A percentile compares a stretch with the other conserved stretches of the same genome.
Conservation (phyloP, 441 rosid species). For the Brassica balearica region DNA sequence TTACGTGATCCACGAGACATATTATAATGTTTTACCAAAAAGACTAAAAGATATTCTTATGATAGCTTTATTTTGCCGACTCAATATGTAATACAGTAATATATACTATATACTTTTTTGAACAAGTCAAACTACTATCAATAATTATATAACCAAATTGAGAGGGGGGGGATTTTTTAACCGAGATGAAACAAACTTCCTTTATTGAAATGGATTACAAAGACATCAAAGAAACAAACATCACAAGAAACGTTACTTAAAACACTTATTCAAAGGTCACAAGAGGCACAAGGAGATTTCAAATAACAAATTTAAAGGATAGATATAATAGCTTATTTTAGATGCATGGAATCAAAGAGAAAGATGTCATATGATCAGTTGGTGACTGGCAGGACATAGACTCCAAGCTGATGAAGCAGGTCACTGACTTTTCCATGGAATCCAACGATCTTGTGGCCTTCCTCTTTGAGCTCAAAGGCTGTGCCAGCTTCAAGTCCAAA, state of each 20-base stretch:
- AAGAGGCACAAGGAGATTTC: neutral
- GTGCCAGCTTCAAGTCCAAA: conserved; percentile 43
- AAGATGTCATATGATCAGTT: conserved; percentile 25
- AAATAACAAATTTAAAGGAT: neutral
- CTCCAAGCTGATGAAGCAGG: conserved; percentile 37
- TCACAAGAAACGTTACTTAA: neutral
- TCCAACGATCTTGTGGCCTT: conserved; percentile 36
- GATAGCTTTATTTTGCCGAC: no score
- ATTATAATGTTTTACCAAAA: no score
- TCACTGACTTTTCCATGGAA: conserved; percentile 41
- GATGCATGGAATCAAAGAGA: neutral
- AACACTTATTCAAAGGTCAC: conserved; percentile 10
- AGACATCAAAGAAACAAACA: conserved; percentile 2
- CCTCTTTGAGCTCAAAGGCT: conserved; percentile 8
- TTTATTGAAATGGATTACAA: conserved; percentile 12
- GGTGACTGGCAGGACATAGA: conserved; percentile 33
- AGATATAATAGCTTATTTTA: neutral
- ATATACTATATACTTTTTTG: no score
- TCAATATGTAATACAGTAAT: no score
- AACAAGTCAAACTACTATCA: no score
- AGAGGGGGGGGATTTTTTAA: no score
- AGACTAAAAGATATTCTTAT: no score
- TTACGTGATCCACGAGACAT: no score
- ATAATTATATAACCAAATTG: no score
- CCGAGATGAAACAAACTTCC: conserved; percentile 2